A percentile compares a stretch with the other conserved stretches of the same genome.
Conservation (phyloP, 345 rosid genomes). For the Stellera chamaejasme region DNA sequence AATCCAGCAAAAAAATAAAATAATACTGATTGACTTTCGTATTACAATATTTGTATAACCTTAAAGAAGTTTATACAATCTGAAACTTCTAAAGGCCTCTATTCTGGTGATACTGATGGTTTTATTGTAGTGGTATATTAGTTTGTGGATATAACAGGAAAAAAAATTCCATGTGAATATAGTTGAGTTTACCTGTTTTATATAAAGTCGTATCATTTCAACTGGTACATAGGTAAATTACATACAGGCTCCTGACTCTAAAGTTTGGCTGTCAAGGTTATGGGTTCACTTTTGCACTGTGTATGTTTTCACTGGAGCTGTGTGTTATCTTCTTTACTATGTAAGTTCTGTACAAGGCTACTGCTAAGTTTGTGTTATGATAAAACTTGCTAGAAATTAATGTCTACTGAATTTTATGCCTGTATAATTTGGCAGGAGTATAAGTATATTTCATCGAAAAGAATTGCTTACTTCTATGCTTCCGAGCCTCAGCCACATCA, state of each 20-base stretch:
- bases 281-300: constrained; percentile 93
- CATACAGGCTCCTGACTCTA: constrained; percentile 20
- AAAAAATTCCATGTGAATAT: no score
- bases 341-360: constrained; percentile 41
- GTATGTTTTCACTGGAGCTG: constrained; percentile 74
- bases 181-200: no score
- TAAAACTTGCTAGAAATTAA: constrained; percentile 7
- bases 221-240: constrained; percentile 5
- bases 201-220: not conserved
- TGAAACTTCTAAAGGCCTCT: no score
- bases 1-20: not conserved
- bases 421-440: constrained; percentile 50
- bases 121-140: no score
- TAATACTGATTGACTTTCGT: no score
- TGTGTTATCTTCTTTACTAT: constrained; percentile 75
- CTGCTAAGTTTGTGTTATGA: constrained; percentile 4
- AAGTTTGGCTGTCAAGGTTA: constrained; percentile 50
- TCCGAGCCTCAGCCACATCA: constrained; percentile 72
- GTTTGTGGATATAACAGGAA: no score
- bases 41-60: not conserved
- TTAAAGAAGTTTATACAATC: no score
- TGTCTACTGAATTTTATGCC: constrained; percentile 5
- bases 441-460: constrained; percentile 44
- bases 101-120: no score
- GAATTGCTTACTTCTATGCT: constrained; percentile 57